Conservation (phyloP, 129 eudicot genomes). For the Artemisia tridentata region DNA sequence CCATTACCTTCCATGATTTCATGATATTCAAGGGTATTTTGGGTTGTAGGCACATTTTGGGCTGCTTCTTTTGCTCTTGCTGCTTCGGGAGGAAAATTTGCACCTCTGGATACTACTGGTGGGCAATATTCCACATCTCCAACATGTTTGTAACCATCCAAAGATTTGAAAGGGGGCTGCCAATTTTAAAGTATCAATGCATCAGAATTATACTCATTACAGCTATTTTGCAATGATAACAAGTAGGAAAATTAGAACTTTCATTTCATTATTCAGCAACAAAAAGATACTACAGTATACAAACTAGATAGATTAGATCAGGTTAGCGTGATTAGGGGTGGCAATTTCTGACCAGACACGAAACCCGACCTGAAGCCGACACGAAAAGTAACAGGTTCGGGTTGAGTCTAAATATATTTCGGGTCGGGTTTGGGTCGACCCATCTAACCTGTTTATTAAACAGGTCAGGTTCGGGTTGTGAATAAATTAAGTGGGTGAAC, state of each 20-base stretch:
- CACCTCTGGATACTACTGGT: constrained; percentile 61
- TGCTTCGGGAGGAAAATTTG: constrained; percentile 80
- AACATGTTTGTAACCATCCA: constrained; percentile 94
- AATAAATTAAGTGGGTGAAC: too few species aligned
- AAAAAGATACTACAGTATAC: background rate
- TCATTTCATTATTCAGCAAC: background rate
- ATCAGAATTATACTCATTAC: background rate
- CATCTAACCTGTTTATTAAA: too few species aligned
- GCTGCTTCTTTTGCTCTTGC: constrained; percentile 97
- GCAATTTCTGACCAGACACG: too few species aligned
- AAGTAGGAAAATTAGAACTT: background rate
- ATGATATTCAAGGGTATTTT: constrained; percentile 71
- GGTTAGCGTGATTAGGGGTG: background rate
- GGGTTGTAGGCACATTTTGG: constrained; percentile 58
- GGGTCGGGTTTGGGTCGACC: too few species aligned
- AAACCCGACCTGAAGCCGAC: too few species aligned
- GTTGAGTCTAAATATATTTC: too few species aligned
- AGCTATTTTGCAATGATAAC: background rate
- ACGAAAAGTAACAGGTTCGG: too few species aligned
- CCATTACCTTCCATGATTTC: constrained; percentile 89
- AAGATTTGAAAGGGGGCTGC: constrained; percentile 78
- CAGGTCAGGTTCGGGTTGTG: too few species aligned
- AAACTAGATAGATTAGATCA: background rate
- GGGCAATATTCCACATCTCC: constrained; percentile 85
- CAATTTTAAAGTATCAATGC: constrained; percentile 16